A percentile compares a stretch with the other conserved stretches of the same genome.
Evolutionary conservation across 768 basidiomycete species (phyloP).

Genomic region (Auriscalpium microsporum): DNA sequence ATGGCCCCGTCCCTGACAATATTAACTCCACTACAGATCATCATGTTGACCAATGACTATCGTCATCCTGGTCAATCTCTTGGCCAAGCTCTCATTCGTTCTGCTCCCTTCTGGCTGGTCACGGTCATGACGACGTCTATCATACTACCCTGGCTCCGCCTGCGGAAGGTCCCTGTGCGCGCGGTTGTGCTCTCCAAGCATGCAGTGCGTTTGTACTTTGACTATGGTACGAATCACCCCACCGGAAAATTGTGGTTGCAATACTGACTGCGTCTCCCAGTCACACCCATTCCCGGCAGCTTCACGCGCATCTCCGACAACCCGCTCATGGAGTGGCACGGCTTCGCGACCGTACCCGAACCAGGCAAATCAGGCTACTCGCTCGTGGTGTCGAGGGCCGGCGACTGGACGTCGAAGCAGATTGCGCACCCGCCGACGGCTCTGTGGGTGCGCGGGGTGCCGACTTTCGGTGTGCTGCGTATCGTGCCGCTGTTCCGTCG

Average conservation of each 20-base stretch:
- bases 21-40: conserved; percentile 24
- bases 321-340: conserved; percentile 51
- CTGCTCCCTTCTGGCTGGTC: conserved; percentile 51
- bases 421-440: conserved; percentile 45
- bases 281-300: conserved; percentile 26
- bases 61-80: conserved; percentile 29
- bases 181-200: conserved; percentile 47
- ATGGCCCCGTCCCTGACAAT: neutral
- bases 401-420: conserved; percentile 50
- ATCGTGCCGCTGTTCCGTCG: conserved; percentile 49
- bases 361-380: conserved; percentile 34
- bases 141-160: conserved; percentile 46
- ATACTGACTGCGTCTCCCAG: conserved; percentile 3
- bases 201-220: conserved; percentile 50
- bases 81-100: conserved; percentile 33
- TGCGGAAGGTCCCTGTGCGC: conserved; percentile 47
- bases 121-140: conserved; percentile 46
- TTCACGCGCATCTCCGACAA: conserved; percentile 31
- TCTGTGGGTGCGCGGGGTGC: conserved; percentile 52
- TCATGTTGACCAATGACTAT: conserved; percentile 50
- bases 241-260: too few species aligned
- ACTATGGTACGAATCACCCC: conserved; percentile 34
- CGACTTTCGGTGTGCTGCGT: conserved; percentile 46
- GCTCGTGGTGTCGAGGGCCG: conserved; percentile 47
- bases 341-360: conserved; percentile 46